phyloP scores from a whole-genome alignment of 208 protist species.

The Crithidia thermophila region DNA sequence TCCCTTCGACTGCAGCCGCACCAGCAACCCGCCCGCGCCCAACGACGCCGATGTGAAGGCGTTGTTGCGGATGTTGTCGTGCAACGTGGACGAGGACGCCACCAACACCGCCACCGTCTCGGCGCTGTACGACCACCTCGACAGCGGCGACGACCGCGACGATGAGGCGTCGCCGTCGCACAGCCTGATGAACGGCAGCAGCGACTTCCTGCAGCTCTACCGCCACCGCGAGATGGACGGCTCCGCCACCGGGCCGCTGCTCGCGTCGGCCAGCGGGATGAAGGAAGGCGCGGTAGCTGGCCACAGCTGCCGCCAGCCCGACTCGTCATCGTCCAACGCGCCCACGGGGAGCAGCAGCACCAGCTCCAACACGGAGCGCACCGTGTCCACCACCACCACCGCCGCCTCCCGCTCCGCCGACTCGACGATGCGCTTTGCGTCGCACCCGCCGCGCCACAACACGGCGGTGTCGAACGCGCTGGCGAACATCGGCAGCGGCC shows the following conservation, averaged over 20 bases:
- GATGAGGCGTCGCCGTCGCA: neutral
- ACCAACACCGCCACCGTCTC: neutral
- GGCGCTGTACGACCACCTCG: neutral
- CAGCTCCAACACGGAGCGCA: slow-evolving; percentile 3
- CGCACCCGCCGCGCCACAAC: slow-evolving; percentile 10
- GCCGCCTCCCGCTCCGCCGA: neutral
- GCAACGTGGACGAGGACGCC: neutral
- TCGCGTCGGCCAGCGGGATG: neutral
- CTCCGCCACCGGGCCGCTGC: neutral
- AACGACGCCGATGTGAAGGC: slow-evolving; percentile 29
- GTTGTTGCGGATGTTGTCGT: slow-evolving; percentile 21
- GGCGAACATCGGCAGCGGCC: slow-evolving; percentile 25
- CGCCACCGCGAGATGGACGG: neutral
- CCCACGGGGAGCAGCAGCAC: slow-evolving; percentile 18
- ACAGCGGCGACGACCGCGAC: neutral
- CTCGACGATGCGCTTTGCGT: neutral
- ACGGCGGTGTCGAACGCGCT: slow-evolving; percentile 19
- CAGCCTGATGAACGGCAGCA: neutral
- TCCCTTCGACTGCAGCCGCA: neutral
- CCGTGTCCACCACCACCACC: neutral
- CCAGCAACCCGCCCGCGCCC: slow-evolving; percentile 4
- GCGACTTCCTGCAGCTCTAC: slow-evolving; percentile 4
- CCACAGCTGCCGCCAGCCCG: neutral
- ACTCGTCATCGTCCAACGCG: slow-evolving; percentile 13
- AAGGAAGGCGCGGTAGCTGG: slow-evolving; percentile 3